Conservation (phyloP, 2,329 filamentous ascomycete species). For the Monosporascus sp. region DNA sequence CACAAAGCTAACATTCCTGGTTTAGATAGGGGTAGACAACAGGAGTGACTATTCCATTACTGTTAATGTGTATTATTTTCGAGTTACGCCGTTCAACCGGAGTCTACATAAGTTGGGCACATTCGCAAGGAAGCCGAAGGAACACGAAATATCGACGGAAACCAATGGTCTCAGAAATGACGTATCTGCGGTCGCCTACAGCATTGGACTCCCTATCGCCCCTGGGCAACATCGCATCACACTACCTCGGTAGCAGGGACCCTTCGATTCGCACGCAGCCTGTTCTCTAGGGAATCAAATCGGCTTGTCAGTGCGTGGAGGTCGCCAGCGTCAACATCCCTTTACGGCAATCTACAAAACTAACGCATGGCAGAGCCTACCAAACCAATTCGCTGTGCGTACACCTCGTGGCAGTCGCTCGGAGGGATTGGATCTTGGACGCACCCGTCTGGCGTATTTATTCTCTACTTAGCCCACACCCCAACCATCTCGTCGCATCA, state of each 20-base stretch:
- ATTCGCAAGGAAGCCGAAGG: constrained; percentile 27
- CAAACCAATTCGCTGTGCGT: too few relatives aligned
- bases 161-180: constrained; percentile 30
- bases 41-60: constrained; percentile 7
- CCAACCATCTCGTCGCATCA: too few relatives aligned
- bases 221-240: constrained; percentile 22
- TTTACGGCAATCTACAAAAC: neutral
- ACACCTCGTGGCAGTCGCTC: too few relatives aligned
- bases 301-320: constrained; percentile 8
- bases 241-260: constrained; percentile 24
- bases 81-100: constrained; percentile 27
- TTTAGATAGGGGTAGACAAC: too few relatives aligned
- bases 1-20: too few relatives aligned
- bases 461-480: too few relatives aligned
- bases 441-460: too few relatives aligned
- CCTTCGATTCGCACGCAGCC: constrained; percentile 32
- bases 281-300: constrained; percentile 29
- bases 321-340: neutral
- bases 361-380: too few relatives aligned
- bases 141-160: constrained; percentile 29
- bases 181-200: constrained; percentile 29
- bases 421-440: too few relatives aligned
- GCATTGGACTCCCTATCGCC: constrained; percentile 26
- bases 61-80: constrained; percentile 33
- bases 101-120: constrained; percentile 29